Percentiles rank a stretch among this genome's conserved stretches.
Evolutionary conservation across 352 stramenopile species (phyloP).

Genomic region (Phytophthora pistaciae): DNA sequence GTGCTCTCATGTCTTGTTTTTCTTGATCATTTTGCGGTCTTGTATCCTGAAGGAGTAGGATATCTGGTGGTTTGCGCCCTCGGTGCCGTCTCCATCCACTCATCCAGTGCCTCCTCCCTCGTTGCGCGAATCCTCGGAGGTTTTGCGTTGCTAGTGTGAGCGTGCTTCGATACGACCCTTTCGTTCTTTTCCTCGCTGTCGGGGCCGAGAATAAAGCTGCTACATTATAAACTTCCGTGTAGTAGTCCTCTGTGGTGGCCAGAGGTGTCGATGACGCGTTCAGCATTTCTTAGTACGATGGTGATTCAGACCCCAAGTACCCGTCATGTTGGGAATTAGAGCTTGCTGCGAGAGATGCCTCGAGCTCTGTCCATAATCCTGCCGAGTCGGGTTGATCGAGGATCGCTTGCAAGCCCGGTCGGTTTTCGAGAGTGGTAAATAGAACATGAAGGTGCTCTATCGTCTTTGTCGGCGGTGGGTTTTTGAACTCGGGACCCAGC

Average conservation of each 20-base stretch:
- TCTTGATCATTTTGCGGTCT: background rate
- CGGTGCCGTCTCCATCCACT: background rate
- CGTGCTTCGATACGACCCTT: background rate
- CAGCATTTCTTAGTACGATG: background rate
- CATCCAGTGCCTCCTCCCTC: background rate
- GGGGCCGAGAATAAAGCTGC: background rate
- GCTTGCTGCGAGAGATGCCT: background rate
- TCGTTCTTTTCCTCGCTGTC: background rate
- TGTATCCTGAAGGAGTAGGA: background rate
- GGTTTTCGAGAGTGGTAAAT: background rate
- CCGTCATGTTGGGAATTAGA: background rate
- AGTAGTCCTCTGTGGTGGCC: background rate
- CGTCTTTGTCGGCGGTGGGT: background rate
- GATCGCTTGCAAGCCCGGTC: background rate
- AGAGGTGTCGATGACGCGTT: background rate
- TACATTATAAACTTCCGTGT: background rate
- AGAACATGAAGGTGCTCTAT: background rate
- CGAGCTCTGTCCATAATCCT: background rate
- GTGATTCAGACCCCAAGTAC: background rate
- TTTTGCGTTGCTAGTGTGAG: background rate
- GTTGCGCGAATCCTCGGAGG: background rate
- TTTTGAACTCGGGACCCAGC: background rate
- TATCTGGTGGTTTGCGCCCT: background rate
- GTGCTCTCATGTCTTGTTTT: background rate
- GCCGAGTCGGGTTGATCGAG: background rate